These are phyloP conservation scores for Marasmius tenuissimus DNA, from an alignment of 1,284 basidiomycete species.

Conservation along the genomic window DNA sequence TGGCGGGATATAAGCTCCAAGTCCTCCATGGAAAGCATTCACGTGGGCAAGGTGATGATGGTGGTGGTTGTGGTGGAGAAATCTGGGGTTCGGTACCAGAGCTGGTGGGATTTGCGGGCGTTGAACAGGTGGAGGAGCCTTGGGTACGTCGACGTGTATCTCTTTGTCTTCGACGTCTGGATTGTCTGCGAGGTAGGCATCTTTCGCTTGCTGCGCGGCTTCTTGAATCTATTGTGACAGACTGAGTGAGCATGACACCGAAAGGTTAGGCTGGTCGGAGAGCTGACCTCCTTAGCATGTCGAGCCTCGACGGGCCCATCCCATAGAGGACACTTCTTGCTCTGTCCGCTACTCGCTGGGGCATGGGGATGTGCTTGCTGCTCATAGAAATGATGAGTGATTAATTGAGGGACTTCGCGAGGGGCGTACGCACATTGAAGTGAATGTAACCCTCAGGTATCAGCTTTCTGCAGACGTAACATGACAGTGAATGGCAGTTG, in stretches of 20 bases:
- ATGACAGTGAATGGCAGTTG: constrained; percentile 67
- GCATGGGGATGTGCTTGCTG: constrained; percentile 16
- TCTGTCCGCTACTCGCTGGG: constrained; percentile 21
- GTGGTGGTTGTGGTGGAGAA: background rate
- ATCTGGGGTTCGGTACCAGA: background rate
- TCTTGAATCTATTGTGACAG: constrained; percentile 53
- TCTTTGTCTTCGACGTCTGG: constrained; percentile 57
- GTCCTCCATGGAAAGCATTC: no score
- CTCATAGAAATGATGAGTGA: constrained; percentile 5
- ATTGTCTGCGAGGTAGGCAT: constrained; percentile 53
- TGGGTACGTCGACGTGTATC: constrained; percentile 57
- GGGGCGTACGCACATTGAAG: constrained; percentile 52
- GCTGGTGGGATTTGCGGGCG: background rate
- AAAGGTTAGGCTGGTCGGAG: background rate
- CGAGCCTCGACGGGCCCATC: constrained; percentile 61
- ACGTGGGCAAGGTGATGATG: background rate
- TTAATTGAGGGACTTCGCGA: constrained; percentile 5
- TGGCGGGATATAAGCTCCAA: no score
- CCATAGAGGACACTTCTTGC: constrained; percentile 67
- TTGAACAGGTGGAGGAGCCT: constrained; percentile 20
- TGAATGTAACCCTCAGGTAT: constrained; percentile 74
- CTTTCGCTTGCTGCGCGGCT: constrained; percentile 65
- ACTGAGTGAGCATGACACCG: background rate
- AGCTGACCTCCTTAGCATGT: constrained; percentile 62
- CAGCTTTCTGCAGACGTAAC: constrained; percentile 74